Conservation (phyloP, 2,329 filamentous ascomycete species). For the Sarocladium oryzae region DNA sequence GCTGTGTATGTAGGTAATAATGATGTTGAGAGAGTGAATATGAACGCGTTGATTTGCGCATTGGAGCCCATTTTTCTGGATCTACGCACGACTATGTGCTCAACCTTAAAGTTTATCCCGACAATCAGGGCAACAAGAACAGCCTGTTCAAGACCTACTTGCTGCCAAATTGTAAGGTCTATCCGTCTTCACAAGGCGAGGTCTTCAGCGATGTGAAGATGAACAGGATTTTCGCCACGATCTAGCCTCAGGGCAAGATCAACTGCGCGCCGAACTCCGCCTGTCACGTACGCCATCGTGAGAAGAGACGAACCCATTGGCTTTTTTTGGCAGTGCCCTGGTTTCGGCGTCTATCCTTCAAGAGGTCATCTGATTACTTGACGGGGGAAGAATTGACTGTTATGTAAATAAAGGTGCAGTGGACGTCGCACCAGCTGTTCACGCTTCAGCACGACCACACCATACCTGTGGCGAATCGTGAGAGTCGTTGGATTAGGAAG, state of each 20-base stretch:
- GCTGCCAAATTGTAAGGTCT: constrained; percentile 26
- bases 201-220: constrained; percentile 46
- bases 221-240: constrained; percentile 32
- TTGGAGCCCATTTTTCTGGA: constrained; percentile 40
- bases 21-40: constrained; percentile 36
- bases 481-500: constrained; percentile 30
- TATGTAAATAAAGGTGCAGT: constrained; percentile 37
- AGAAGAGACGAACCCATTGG: constrained; percentile 42
- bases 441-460: constrained; percentile 45
- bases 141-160: constrained; percentile 31
- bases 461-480: constrained; percentile 39
- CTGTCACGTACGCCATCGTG: constrained; percentile 41
- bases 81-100: constrained; percentile 51
- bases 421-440: constrained; percentile 44
- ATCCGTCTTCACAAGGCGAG: constrained; percentile 43
- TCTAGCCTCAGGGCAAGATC: constrained; percentile 36
- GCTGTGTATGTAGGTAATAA: constrained; percentile 48
- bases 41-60: constrained; percentile 38
- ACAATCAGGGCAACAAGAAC: constrained; percentile 42
- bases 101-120: constrained; percentile 49
- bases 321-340: constrained; percentile 45
- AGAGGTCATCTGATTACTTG: constrained; percentile 25
- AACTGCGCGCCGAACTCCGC: constrained; percentile 42
- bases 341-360: constrained; percentile 35
- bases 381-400: constrained; percentile 42